phyloP scores from a whole-genome alignment of 2,329 filamentous ascomycete genomes.

The Ophiostoma angusticollis region DNA sequence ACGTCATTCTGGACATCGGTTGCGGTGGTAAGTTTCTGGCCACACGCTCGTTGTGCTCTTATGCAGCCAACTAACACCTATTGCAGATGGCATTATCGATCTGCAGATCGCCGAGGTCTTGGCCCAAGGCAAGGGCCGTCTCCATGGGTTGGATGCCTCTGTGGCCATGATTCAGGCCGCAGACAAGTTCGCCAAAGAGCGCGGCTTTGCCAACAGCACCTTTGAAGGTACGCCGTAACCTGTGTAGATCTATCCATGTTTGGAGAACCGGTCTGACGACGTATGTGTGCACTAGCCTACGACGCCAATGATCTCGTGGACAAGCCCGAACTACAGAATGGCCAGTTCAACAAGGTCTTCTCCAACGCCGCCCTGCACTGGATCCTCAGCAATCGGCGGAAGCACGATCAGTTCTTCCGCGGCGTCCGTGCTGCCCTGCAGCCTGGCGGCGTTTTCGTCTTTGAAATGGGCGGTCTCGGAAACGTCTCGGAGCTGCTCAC shows the following conservation, averaged over 20 bases:
- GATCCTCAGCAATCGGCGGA: slow-evolving; percentile 38
- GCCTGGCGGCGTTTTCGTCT: slow-evolving; percentile 45
- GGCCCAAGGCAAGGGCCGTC: slow-evolving; percentile 30
- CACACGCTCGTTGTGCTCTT: background rate
- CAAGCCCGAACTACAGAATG: slow-evolving; percentile 23
- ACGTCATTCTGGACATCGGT: slow-evolving; percentile 48
- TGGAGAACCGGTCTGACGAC: too few species aligned
- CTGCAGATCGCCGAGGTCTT: slow-evolving; percentile 37
- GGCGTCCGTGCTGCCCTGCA: slow-evolving; percentile 38
- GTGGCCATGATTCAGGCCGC: slow-evolving; percentile 45
- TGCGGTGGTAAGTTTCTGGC: slow-evolving; percentile 39
- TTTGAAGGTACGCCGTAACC: slow-evolving; percentile 29
- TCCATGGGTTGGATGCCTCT: slow-evolving; percentile 48
- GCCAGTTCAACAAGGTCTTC: slow-evolving; percentile 42
- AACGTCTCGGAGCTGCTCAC: slow-evolving; percentile 52
- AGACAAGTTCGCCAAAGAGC: slow-evolving; percentile 25
- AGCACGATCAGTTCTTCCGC: slow-evolving; percentile 38
- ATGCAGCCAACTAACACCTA: background rate
- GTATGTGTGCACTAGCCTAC: slow-evolving; percentile 29
- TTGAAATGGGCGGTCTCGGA: slow-evolving; percentile 61
- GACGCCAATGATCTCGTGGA: slow-evolving; percentile 31
- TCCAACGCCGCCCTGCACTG: slow-evolving; percentile 57
- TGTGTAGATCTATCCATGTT: background rate
- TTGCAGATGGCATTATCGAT: slow-evolving; percentile 44
- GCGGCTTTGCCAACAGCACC: slow-evolving; percentile 23